These are phyloP conservation scores for Xylaria sp. DNA, from an alignment of 2,329 filamentous ascomycete genomes.

Conservation along the genomic window DNA sequence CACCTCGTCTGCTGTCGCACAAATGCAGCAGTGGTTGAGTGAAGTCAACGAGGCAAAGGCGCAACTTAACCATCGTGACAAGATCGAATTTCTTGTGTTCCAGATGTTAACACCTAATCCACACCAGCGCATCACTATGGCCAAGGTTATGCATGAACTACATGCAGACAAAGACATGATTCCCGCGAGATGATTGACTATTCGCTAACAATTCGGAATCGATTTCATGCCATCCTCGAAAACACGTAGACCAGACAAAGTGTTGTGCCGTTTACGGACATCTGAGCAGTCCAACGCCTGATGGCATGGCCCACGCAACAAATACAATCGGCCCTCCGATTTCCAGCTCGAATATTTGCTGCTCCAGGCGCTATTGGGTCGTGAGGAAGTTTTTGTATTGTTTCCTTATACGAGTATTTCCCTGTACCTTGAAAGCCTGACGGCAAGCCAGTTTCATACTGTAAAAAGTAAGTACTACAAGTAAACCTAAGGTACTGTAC, in stretches of 20 bases:
- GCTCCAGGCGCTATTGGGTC: slow-evolving; percentile 1
- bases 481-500: not conserved
- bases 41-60: slow-evolving; percentile 63
- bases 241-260: not conserved
- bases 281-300: not conserved
- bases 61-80: slow-evolving; percentile 59
- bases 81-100: slow-evolving; percentile 62
- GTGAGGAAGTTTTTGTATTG: not conserved
- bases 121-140: slow-evolving; percentile 64
- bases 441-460: slow-evolving; percentile 5
- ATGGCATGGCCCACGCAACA: not conserved
- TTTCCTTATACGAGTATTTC: slow-evolving; percentile 8
- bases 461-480: slow-evolving; percentile 13
- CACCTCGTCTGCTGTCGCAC: slow-evolving; percentile 55
- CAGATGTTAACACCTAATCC: slow-evolving; percentile 67
- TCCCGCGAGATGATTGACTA: slow-evolving; percentile 10
- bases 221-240: not conserved
- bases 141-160: slow-evolving; percentile 60
- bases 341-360: slow-evolving; percentile 1
- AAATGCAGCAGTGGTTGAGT: slow-evolving; percentile 68
- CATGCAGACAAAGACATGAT: slow-evolving; percentile 40
- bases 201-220: not conserved
- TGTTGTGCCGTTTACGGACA: not conserved
- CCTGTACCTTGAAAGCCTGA: not conserved
- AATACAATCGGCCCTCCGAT: not conserved